phyloP scores from a whole-genome alignment of 2,329 filamentous ascomycete genomes.

The Colletotrichum eleusines region DNA sequence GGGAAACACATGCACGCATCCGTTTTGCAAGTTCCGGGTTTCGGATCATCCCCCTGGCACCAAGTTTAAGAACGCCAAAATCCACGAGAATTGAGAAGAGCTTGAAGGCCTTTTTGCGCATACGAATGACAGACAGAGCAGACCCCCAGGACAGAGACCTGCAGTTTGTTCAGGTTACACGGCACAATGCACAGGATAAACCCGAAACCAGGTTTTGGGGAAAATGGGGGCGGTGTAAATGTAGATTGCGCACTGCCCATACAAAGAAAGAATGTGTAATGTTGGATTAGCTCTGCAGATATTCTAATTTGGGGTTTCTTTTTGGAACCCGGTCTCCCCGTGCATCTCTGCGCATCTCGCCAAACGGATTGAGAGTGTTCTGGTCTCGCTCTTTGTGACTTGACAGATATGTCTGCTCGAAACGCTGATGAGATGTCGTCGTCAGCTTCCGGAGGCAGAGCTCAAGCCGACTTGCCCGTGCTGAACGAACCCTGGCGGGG shows the following conservation, averaged over 20 bases:
- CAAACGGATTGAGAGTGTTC: not conserved
- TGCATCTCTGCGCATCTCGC: not conserved
- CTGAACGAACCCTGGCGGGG: slow-evolving; percentile 19
- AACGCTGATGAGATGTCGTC: not conserved
- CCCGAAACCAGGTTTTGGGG: not conserved
- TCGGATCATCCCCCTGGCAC: slow-evolving; percentile 70
- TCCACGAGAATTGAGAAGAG: slow-evolving; percentile 49
- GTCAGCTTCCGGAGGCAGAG: not conserved
- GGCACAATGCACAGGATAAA: not conserved
- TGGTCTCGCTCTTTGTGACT: not conserved
- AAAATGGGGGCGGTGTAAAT: not conserved
- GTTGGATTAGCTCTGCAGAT: not conserved
- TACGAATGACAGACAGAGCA: not conserved
- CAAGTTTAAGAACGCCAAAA: slow-evolving; percentile 57
- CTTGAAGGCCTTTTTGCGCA: not conserved
- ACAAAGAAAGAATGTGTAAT: not conserved
- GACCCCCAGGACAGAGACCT: not conserved
- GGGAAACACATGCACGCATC: slow-evolving; percentile 64
- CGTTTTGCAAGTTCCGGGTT: slow-evolving; percentile 66
- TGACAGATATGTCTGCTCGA: not conserved
- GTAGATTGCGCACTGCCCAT: not conserved
- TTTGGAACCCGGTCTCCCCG: not conserved
- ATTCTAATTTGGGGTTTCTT: not conserved
- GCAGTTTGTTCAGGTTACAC: not conserved
- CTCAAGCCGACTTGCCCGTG: not conserved